Base-by-base conservation (phyloP, 768 basidiomycete genomes). In the Scleroderma bovista region DNA sequence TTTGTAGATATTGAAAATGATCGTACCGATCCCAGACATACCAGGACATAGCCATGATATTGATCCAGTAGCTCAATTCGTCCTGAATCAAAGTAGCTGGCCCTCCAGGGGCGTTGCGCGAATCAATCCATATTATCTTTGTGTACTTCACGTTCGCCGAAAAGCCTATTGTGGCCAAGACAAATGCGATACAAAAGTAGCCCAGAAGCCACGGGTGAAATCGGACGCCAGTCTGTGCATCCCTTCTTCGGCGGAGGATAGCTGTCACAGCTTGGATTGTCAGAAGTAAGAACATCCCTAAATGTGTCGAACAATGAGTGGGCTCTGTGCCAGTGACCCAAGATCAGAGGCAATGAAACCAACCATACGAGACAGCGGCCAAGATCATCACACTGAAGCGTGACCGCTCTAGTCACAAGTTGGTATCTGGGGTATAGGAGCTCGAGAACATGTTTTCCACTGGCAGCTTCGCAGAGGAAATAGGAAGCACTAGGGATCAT, bases 51-150 rank as follows among this genome's bases (percentile, higher is more conserved):
- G 54, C 55, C 51, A 62, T 12, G 19, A 58, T n/a, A 31, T 66
- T 64, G 7, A 68, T 31, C 26, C 45, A 44, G 38, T 51, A 49
- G 31, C 51, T 24, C 23, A 60, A 42, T 37, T 59, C 57, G 3
- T 46, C 31, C 6, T 51, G 44, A 37, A 53, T 32, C 26, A 55
- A 57, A 12, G 51, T 57, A 53, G 43, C 31, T 57, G 50, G 45
- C 34, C 47, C 51, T 10, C 51, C 51, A 5, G 47, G 51, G 0
- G 46, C 47, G 7, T 52, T 51, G 10, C 67, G 64, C 29, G 61
- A 7, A 33, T 69, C 65, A n/a, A 68, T 66, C 55, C 51, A 72
- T n/a, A 67, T 62, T 64, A 63, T 57, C 52, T 61, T 44, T 36
- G 56, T 68, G 47, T 62, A 67, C 34, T 55, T 61, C 3, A 56